Percentiles rank a stretch among this genome's conserved stretches.
Evolutionary conservation across 306 rosid species (phyloP).

Genomic region (Carpinus viminea): DNA sequence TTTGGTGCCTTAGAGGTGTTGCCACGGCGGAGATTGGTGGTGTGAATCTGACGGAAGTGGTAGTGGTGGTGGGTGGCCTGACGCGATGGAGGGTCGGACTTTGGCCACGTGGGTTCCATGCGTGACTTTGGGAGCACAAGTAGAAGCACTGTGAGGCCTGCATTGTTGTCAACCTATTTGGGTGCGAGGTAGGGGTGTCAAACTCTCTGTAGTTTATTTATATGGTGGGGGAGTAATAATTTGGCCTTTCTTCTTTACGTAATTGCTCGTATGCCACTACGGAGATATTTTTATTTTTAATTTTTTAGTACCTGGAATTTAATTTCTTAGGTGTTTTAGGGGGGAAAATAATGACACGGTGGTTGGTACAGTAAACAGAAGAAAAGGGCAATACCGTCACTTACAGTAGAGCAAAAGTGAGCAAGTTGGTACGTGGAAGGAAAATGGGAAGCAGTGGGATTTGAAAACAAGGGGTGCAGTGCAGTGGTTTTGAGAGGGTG

Average conservation of each 20-base stretch:
- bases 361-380: not conserved
- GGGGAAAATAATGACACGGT: too few species aligned
- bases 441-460: conserved; percentile 9
- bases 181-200: not conserved
- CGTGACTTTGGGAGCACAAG: not conserved
- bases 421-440: not conserved
- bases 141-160: conserved; percentile 23
- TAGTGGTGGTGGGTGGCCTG: not conserved
- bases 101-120: conserved; percentile 20
- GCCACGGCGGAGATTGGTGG: conserved; percentile 19
- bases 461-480: conserved; percentile 49
- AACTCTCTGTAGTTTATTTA: conserved; percentile 15
- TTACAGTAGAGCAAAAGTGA: not conserved
- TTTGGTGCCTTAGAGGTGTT: conserved; percentile 5
- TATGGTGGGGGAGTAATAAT: not conserved
- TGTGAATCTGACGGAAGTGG: not conserved
- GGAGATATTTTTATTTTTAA: not conserved
- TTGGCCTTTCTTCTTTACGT: not conserved
- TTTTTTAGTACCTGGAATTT: too few species aligned
- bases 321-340: too few species aligned
- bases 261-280: not conserved
- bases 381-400: conserved; percentile 24
- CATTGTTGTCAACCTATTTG: not conserved
- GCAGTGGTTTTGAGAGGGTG: conserved; percentile 44
- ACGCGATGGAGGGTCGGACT: conserved; percentile 15